A percentile compares a stretch with the other conserved stretches of the same genome.
These are phyloP conservation scores for Tetracentron sinense DNA, from an alignment of 164 flowering plant species.

Conservation along the genomic window DNA sequence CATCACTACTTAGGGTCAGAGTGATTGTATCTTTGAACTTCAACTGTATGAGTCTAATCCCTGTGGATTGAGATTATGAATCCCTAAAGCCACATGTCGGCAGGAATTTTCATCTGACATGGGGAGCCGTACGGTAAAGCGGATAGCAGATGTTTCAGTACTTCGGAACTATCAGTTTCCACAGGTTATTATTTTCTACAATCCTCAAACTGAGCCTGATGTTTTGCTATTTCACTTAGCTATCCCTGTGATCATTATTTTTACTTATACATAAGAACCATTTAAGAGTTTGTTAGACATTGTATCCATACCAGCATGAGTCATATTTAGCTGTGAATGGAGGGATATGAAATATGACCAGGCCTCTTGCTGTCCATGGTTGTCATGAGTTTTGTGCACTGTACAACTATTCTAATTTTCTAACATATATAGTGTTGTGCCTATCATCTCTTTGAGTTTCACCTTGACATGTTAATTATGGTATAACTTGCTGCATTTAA, in stretches of 20 bases:
- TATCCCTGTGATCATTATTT: neutral
- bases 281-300: neutral
- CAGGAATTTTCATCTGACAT: constrained; percentile 98
- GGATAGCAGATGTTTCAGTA: constrained; percentile 88
- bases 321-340: neutral
- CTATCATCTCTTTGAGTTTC: neutral
- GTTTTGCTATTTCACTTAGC: neutral
- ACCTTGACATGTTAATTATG: neutral
- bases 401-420: neutral
- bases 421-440: neutral
- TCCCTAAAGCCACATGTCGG: neutral
- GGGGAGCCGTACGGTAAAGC: constrained; percentile 93
- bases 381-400: neutral
- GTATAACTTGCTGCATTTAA: neutral
- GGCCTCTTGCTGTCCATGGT: too few relatives aligned
- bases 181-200: constrained; percentile 44
- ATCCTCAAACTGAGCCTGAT: neutral
- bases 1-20: neutral
- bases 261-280: neutral
- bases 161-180: constrained; percentile 89
- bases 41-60: neutral
- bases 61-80: constrained; percentile 4
- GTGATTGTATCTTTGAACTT: too few relatives aligned
- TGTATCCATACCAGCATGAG: neutral
- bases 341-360: too few relatives aligned